A percentile compares a stretch with the other conserved stretches of the same genome.
phyloP scores from a whole-genome alignment of 1,284 basidiomycete species.

The Apiotrichum sp. region DNA sequence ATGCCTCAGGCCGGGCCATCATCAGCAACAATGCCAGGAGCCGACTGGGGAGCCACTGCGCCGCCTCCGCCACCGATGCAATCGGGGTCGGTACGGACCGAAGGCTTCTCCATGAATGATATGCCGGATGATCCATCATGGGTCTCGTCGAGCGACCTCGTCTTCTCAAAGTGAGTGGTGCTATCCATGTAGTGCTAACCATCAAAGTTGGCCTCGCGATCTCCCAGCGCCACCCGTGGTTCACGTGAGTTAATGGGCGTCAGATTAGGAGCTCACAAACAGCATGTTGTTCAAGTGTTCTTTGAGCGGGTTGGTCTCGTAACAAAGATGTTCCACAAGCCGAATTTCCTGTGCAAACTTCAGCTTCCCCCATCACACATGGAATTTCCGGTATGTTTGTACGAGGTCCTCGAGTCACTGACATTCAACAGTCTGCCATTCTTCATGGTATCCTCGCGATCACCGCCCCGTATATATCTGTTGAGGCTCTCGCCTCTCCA shows the following conservation, averaged over 20 bases:
- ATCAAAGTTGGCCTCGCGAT: conserved; percentile 36
- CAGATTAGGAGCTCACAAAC: neutral
- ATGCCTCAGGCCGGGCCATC: neutral
- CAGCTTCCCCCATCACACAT: conserved; percentile 29
- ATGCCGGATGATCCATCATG: neutral
- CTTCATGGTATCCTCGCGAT: conserved; percentile 37
- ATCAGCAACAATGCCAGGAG: neutral
- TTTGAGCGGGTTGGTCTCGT: conserved; percentile 37
- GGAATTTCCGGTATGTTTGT: conserved; percentile 34
- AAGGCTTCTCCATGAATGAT: neutral
- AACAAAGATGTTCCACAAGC: conserved; percentile 34
- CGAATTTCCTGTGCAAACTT: conserved; percentile 24
- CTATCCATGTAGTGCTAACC: neutral
- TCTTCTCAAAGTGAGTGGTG: conserved; percentile 30
- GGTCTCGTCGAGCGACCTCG: neutral
- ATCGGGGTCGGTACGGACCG: neutral
- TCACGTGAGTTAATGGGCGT: conserved; percentile 5
- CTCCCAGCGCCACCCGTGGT: conserved; percentile 31
- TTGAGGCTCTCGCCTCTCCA: conserved; percentile 21
- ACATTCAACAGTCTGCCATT: conserved; percentile 4
- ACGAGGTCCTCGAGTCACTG: neutral
- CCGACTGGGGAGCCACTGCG: neutral
- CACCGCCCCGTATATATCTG: conserved; percentile 30
- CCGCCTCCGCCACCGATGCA: neutral
- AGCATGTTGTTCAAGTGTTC: conserved; percentile 32